Conservation (phyloP, 768 basidiomycete genomes). For the Hygrocybe punicea region DNA sequence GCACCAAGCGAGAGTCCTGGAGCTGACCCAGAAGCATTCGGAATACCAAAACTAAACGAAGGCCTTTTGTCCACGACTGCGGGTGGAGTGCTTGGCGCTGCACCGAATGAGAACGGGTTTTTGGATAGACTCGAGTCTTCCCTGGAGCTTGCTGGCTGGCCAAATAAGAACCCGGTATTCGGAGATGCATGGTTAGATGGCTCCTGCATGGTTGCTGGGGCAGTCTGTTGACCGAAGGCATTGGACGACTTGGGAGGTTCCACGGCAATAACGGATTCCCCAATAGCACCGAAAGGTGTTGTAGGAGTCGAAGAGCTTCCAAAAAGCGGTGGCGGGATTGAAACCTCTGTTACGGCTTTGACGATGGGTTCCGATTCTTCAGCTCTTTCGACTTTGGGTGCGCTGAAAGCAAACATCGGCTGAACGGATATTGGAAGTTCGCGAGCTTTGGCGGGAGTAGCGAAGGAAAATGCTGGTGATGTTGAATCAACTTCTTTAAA, state of each 20-base stretch:
- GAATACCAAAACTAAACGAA: conserved; percentile 43
- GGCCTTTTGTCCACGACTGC: conserved; percentile 36
- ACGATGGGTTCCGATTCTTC: neutral
- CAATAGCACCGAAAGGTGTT: neutral
- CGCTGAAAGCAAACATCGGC: neutral
- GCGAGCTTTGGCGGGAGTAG: conserved; percentile 5
- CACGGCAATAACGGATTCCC: no score
- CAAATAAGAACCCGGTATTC: conserved; percentile 19
- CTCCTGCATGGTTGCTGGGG: conserved; percentile 18
- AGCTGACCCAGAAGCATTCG: conserved; percentile 26
- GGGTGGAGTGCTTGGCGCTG: conserved; percentile 33
- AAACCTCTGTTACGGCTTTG: neutral
- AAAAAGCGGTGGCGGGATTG: neutral
- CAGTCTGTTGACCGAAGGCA: neutral
- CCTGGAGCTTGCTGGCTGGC: conserved; percentile 2
- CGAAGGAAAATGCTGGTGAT: conserved; percentile 18
- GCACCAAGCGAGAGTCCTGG: conserved; percentile 50
- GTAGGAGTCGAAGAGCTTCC: neutral
- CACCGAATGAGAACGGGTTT: conserved; percentile 19
- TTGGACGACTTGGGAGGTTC: neutral
- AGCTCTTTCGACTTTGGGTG: neutral
- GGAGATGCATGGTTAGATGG: conserved; percentile 9
- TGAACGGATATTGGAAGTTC: neutral
- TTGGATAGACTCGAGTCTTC: neutral
- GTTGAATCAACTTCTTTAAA: neutral